phyloP scores from a whole-genome alignment of 2,329 filamentous ascomycete genomes.

The Xylogone sp. region DNA sequence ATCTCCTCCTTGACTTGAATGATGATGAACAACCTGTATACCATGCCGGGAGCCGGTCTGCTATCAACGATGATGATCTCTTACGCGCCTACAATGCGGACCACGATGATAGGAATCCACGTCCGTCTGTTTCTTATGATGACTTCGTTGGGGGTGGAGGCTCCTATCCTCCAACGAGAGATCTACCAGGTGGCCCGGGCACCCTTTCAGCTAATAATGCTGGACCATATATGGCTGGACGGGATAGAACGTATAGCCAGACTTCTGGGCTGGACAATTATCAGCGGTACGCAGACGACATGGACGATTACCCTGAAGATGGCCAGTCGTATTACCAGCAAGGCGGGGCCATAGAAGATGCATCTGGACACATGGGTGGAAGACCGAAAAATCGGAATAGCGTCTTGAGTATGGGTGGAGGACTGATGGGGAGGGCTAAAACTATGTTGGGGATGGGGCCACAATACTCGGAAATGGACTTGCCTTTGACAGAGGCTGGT shows the following conservation, averaged over 20 bases:
- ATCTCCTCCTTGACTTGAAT: constrained; percentile 72
- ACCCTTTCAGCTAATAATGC: constrained; percentile 13
- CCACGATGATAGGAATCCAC: constrained; percentile 60
- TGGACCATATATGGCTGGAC: constrained; percentile 20
- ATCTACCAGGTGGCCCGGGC: constrained; percentile 30
- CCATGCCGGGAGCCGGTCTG: constrained; percentile 69
- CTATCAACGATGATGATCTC: constrained; percentile 78
- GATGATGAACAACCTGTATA: constrained; percentile 65
- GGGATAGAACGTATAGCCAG: constrained; percentile 49
- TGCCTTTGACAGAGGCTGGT: constrained; percentile 81
- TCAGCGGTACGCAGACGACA: constrained; percentile 83
- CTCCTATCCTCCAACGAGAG: constrained; percentile 42
- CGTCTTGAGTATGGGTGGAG: constrained; percentile 80
- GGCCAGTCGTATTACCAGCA: constrained; percentile 81
- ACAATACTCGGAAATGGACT: constrained; percentile 95
- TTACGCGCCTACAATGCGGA: constrained; percentile 63
- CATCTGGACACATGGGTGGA: constrained; percentile 41
- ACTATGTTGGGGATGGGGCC: constrained; percentile 83
- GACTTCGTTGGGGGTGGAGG: constrained; percentile 77
- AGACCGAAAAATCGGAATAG: constrained; percentile 80
- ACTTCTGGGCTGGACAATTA: constrained; percentile 84
- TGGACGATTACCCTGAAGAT: constrained; percentile 78
- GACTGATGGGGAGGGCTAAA: constrained; percentile 82
- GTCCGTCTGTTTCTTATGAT: constrained; percentile 90
- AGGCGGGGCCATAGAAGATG: constrained; percentile 58